Base-by-base conservation (phyloP, 129 eudicot genomes). In the Silybum marianum region DNA sequence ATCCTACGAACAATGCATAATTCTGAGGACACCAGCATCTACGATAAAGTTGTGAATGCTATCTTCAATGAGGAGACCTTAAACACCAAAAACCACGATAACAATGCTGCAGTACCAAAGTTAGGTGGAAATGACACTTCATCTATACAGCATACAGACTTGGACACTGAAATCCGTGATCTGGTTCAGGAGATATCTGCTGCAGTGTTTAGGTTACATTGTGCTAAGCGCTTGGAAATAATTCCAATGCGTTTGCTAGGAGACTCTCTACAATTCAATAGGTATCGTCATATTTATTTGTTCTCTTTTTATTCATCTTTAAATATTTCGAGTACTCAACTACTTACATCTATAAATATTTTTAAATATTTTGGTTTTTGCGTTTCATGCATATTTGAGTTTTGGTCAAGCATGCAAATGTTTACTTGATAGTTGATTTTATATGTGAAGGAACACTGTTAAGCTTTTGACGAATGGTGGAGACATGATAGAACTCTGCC, bases 401-500 rank as follows among this genome's bases (percentile, higher is more conserved):
- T 82, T 51, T 83, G 74, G 79, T 44, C 70, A 28, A 42, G 80
- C 54, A n/a, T 72, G 48, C 25, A 22, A 39, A 28, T 25, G 69
- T 83, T 44, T 71, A 60, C 69, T 74, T 77, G 42, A 70, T 72
- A 19, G 58, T 75, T 73, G 23, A 21, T 70, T 75, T 81, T 5
- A 34, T 54, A 18, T 86, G 40, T 72, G 84, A 69, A 95, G 98
- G 94, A 90, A 85, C 80, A 42, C 87, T 51, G 94, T 95, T 30
- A 95, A 86, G 86, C 85, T 95, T 71, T 80, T 95, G 88, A 84
- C 97, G 10, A 84, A 80, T 44, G 97, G 97, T 82, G 97, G 98
- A 72, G 97, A 95, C 88, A 89, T 92, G 93, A 74, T 95, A 62
- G 97, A 95, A 85, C 97, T 95, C 85, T 86, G 92, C 85, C 93